Conservation (phyloP, 1,284 basidiomycete species). For the Phylloporus gajari region DNA sequence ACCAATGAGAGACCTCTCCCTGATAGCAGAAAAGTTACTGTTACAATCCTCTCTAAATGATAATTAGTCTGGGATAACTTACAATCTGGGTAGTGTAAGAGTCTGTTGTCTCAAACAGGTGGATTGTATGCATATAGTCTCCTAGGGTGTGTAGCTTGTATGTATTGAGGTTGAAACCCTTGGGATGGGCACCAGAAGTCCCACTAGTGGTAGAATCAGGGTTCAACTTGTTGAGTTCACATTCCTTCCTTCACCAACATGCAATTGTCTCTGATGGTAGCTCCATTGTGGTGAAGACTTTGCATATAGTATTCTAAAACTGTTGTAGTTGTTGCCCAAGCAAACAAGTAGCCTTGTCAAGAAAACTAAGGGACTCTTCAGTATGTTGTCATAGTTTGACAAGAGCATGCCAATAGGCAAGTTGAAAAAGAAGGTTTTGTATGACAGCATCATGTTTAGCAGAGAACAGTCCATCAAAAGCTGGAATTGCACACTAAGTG, state of each 20-base stretch:
- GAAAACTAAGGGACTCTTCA: constrained; percentile 1
- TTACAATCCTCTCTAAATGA: neutral
- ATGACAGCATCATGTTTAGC: constrained; percentile 30
- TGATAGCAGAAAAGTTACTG: too few relatives aligned
- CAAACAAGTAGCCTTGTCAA: neutral
- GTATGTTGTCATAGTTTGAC: constrained; percentile 40
- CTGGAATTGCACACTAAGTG: too few relatives aligned
- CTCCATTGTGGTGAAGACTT: constrained; percentile 10
- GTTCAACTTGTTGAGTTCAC: neutral
- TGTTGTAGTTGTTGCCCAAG: constrained; percentile 11
- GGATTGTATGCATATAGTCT: constrained; percentile 1
- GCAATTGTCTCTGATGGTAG: constrained; percentile 18
- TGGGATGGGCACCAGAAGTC: neutral
- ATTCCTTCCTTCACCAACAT: neutral
- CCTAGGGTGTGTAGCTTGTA: constrained; percentile 14
- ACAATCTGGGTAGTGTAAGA: neutral
- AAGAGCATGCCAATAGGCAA: constrained; percentile 37
- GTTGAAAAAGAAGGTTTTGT: constrained; percentile 18
- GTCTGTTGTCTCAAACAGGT: constrained; percentile 2
- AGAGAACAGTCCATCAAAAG: too few relatives aligned
- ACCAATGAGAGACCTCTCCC: too few relatives aligned
- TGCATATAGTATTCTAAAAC: constrained; percentile 18
- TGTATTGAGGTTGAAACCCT: constrained; percentile 25
- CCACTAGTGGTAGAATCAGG: too few relatives aligned
- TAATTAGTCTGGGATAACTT: neutral